Evolutionary conservation across 345 rosid genomes (phyloP).

Genomic region (Salix viminalis): DNA sequence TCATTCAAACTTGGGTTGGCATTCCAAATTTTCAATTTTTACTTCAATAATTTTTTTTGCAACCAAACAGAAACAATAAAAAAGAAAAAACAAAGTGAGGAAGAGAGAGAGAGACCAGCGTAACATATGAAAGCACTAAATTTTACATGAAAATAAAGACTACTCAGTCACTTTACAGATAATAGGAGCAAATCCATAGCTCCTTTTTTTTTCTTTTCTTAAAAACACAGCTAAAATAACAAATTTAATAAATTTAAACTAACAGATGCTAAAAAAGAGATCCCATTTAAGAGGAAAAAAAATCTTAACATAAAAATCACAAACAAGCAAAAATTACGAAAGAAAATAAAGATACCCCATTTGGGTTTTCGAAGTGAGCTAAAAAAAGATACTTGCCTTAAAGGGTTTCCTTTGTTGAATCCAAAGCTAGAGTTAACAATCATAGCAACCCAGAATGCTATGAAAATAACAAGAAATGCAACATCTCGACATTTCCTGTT

Average conservation of each 20-base stretch:
- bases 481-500: slow-evolving; percentile 92
- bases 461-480: slow-evolving; percentile 69
- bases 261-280: background rate
- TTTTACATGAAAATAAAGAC: no score
- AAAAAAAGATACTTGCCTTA: slow-evolving; percentile 40
- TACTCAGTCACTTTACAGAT: background rate
- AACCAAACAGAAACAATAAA: slow-evolving; percentile 1
- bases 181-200: background rate
- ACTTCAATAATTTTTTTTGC: background rate
- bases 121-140: background rate
- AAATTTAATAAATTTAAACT: background rate
- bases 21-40: background rate
- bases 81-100: background rate
- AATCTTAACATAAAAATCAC: background rate
- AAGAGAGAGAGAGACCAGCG: background rate
- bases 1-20: background rate
- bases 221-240: no score
- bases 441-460: slow-evolving; percentile 96
- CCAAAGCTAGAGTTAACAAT: slow-evolving; percentile 98
- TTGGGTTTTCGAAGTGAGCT: background rate
- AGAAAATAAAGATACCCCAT: slow-evolving; percentile 1
- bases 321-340: slow-evolving; percentile 1
- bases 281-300: background rate
- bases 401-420: slow-evolving; percentile 85
- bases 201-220: no score